Conservation (phyloP, 1,284 basidiomycete species). For the Dichomitus squalens region DNA sequence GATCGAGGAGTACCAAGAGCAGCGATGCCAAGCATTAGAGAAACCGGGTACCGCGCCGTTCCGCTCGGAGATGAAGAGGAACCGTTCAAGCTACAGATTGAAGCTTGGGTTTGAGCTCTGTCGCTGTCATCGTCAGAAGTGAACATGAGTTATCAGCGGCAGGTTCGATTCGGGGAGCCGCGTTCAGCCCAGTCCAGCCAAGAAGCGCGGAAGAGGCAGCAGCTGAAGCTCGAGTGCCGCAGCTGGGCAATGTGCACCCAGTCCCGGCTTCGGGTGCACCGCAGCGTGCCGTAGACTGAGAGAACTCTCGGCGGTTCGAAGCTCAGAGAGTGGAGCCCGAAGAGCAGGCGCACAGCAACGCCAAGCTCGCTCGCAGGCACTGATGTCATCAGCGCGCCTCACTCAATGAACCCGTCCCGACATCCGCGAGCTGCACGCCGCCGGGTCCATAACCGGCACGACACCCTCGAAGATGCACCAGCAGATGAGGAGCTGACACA, state of each 20-base stretch:
- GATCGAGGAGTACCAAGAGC: background rate
- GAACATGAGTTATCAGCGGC: background rate
- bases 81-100: background rate
- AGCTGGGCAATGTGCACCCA: background rate
- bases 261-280: background rate
- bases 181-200: background rate
- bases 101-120: background rate
- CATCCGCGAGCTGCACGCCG: background rate
- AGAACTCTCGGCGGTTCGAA: background rate
- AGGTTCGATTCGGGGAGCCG: too few relatives aligned
- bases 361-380: background rate
- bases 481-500: background rate
- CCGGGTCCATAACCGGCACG: background rate
- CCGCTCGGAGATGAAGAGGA: background rate
- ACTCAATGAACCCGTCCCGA: background rate
- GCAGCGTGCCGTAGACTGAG: background rate
- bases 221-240: background rate
- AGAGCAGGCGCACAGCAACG: background rate
- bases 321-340: background rate
- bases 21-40: background rate
- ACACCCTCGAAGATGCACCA: background rate
- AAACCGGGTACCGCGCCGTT: background rate
- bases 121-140: background rate
- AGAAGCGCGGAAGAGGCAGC: background rate
- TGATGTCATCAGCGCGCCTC: background rate